Base-by-base conservation (phyloP, 1,139 yeast species). In the Yamadazyma atlantica region DNA sequence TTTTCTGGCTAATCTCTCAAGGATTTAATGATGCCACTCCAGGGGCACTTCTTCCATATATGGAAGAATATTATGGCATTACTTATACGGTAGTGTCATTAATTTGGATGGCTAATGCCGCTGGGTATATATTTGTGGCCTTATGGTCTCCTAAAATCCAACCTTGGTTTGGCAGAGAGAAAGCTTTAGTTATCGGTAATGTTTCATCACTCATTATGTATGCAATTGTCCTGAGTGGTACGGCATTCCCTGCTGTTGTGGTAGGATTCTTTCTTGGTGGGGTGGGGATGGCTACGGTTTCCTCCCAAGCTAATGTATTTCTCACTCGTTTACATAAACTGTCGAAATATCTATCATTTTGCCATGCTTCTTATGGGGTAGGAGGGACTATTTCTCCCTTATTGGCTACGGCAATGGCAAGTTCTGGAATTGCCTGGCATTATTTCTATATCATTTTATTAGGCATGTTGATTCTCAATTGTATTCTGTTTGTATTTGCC, bases 371-470 rank as follows among this genome's bases (percentile, higher is more conserved):
- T 12, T 82, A 82, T 53, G 87, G 88, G 1, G 42, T 75, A 1
- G 88, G 87, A 2, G 87, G 85, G 1, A 73, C 80, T 3, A 45
- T 78, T 1, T 66, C 82, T 3, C 88, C 88, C 1, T 54, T 81
- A 17, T 57, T 78, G 10, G 81, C 79, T 4, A 80, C 85, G 0
- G 61, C 73, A 8, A 67, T 80, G 66, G 66, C 73, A 9, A 62
- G 67, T 30, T 46, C 54, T 1, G 82, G 80, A 2, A 53, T 72
- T 7, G 48, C 45, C 35, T 82, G 88, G 88, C 66, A 77, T 53
- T 67, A 54, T 39, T 75, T 69, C 54, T 82, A 79, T 50, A 55
- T 71, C 15, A 65, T 80, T 3, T 53, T 79, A 30, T 50, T 79
- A 25, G 78, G 69, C 0, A 31, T 67, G 36, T 60, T 71, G 48